Conservation (phyloP, 441 rosid species). For the Populus hybrid region DNA sequence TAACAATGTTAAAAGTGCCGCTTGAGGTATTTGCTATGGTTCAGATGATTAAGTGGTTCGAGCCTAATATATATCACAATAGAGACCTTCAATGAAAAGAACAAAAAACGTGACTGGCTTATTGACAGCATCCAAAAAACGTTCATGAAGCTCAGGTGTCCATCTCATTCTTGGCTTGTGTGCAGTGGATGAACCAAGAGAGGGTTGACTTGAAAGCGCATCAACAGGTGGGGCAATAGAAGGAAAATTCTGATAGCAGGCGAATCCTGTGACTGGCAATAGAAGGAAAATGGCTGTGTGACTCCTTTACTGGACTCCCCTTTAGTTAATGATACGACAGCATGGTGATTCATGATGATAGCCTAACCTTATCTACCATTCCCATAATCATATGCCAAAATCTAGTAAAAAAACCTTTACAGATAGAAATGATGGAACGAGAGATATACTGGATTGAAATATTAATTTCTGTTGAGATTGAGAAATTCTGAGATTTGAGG, state of each 20-base stretch:
- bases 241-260: slow-evolving; percentile 33
- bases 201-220: slow-evolving; percentile 40
- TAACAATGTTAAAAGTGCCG: not conserved
- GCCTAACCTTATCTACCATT: slow-evolving; percentile 17
- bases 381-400: slow-evolving; percentile 8
- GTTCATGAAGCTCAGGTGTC: slow-evolving; percentile 86
- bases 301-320: slow-evolving; percentile 40
- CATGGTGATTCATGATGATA: slow-evolving; percentile 35
- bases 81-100: not conserved
- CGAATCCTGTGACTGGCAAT: slow-evolving; percentile 22
- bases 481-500: not conserved
- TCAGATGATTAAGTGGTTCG: not conserved
- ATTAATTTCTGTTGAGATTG: not conserved
- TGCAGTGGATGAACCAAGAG: slow-evolving; percentile 40
- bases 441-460: not conserved
- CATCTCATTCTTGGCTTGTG: slow-evolving; percentile 90
- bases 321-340: slow-evolving; percentile 34
- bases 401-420: not conserved
- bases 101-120: slow-evolving; percentile 4
- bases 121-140: slow-evolving; percentile 63
- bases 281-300: slow-evolving; percentile 24
- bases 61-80: not conserved
- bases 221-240: slow-evolving; percentile 24
- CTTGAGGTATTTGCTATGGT: not conserved
- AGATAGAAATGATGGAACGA: not conserved